Percentiles rank a stretch among this genome's conserved stretches.
Conservation (phyloP, 768 basidiomycete genomes). For the Boletus bicolor region DNA sequence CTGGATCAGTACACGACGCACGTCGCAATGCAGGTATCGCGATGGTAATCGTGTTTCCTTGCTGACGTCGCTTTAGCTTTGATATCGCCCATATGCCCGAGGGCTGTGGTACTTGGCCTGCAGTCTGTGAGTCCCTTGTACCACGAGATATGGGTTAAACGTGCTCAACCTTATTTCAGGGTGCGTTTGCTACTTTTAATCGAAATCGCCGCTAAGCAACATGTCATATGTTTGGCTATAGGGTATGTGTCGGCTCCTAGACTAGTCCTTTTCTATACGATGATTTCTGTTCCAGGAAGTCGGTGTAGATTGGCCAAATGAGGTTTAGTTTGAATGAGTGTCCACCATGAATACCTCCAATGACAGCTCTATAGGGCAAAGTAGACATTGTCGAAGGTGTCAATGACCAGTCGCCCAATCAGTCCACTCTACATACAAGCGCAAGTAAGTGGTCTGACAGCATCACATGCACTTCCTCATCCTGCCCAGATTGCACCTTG, state of each 20-base stretch:
- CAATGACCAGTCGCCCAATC: slow-evolving; percentile 24
- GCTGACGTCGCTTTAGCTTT: slow-evolving; percentile 15
- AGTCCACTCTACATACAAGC: slow-evolving; percentile 25
- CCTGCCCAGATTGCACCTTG: slow-evolving; percentile 26
- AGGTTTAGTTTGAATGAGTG: slow-evolving; percentile 1
- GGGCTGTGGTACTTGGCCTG: slow-evolving; percentile 37
- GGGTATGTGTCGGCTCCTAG: background rate
- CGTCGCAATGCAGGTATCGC: slow-evolving; percentile 26
- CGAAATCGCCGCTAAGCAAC: background rate
- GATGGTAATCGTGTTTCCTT: background rate
- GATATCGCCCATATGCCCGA: slow-evolving; percentile 35
- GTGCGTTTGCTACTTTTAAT: background rate
- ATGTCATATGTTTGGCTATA: background rate
- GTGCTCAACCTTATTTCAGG: slow-evolving; percentile 2
- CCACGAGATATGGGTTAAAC: background rate
- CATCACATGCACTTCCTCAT: background rate
- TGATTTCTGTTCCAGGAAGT: slow-evolving; percentile 17
- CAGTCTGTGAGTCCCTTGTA: slow-evolving; percentile 24
- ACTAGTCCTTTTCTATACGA: background rate
- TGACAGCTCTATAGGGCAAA: slow-evolving; percentile 14
- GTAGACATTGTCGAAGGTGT: slow-evolving; percentile 32
- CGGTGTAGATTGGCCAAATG: slow-evolving; percentile 17
- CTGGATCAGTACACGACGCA: slow-evolving; percentile 29
- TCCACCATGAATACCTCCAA: background rate
- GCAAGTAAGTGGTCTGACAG: slow-evolving; percentile 4